Percentiles rank a stretch among this genome's conserved stretches.
Conservation (phyloP, 306 rosid genomes). For the Vachellia collinsii region DNA sequence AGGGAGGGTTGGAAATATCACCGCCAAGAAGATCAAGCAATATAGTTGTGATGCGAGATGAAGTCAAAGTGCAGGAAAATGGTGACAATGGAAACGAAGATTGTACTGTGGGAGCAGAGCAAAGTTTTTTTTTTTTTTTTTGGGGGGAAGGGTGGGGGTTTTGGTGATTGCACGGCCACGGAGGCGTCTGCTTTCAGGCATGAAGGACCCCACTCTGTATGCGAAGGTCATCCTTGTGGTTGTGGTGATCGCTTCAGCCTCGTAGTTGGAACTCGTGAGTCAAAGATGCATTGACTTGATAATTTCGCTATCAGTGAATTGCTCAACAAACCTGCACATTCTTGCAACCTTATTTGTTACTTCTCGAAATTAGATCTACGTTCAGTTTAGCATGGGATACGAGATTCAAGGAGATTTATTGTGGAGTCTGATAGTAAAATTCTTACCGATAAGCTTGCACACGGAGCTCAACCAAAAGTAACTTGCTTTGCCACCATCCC, state of each 20-base stretch:
- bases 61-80: constrained; percentile 48
- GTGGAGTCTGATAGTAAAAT: too few relatives aligned
- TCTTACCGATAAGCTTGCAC: too few relatives aligned
- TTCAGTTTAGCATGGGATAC: too few relatives aligned
- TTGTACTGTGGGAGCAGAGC: constrained; percentile 63
- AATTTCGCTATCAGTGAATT: background rate
- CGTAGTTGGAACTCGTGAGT: constrained; percentile 1
- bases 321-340: constrained; percentile 13
- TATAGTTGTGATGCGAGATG: constrained; percentile 44
- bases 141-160: too few relatives aligned
- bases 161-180: constrained; percentile 52
- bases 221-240: constrained; percentile 70
- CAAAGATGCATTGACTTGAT: constrained; percentile 11
- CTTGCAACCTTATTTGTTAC: background rate
- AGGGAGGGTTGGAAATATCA: background rate
- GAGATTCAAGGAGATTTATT: too few relatives aligned
- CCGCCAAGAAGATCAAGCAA: constrained; percentile 44
- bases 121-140: too few relatives aligned
- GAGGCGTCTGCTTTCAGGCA: constrained; percentile 57
- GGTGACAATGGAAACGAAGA: constrained; percentile 42
- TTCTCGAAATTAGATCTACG: too few relatives aligned
- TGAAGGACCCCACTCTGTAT: constrained; percentile 50
- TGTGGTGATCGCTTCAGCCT: constrained; percentile 68
- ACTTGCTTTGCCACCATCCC: too few relatives aligned
- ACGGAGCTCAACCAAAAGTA: too few relatives aligned